Evolutionary conservation across 768 basidiomycete species (phyloP).

Genomic region (Phylloporus scabripes): DNA sequence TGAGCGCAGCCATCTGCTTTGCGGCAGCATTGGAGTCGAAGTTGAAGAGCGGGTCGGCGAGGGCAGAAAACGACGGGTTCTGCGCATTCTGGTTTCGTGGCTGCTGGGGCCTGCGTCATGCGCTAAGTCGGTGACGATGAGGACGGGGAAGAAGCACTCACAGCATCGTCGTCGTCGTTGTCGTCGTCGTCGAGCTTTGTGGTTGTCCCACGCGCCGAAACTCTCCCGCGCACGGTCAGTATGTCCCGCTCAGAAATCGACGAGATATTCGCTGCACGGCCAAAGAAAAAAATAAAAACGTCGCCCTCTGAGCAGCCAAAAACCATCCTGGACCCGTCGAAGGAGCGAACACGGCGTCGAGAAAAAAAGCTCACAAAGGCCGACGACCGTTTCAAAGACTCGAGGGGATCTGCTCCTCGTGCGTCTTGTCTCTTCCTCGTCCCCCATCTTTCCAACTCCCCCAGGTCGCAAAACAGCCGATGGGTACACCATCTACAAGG

Average conservation of each 20-base stretch:
- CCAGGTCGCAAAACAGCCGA: conserved; percentile 75
- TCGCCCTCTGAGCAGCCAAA: conserved; percentile 35
- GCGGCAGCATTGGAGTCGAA: conserved; percentile 63
- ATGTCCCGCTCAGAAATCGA: conserved; percentile 75
- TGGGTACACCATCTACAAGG: conserved; percentile 75
- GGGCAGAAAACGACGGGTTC: conserved; percentile 19
- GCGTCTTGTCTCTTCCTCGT: conserved; percentile 27
- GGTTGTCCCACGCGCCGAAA: conserved; percentile 15
- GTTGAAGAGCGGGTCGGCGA: conserved; percentile 39
- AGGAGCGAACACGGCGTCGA: conserved; percentile 31
- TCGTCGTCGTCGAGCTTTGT: conserved; percentile 8
- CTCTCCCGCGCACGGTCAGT: conserved; percentile 12
- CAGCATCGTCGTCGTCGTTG: conserved; percentile 28
- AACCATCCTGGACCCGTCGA: conserved; percentile 65
- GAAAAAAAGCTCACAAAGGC: conserved; percentile 25
- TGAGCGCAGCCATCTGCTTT: conserved; percentile 80
- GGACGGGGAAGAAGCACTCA: conserved; percentile 16
- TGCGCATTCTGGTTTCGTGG: conserved; percentile 21
- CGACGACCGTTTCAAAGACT: conserved; percentile 60
- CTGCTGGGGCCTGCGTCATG: conserved; percentile 38
- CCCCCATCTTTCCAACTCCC: conserved; percentile 9
- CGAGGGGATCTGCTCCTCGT: conserved; percentile 69
- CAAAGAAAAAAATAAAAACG: conserved; percentile 38
- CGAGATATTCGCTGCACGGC: conserved; percentile 64
- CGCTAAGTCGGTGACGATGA: conserved; percentile 2